Percentiles rank a stretch among this genome's conserved stretches.
Evolutionary conservation across 1,284 basidiomycete genomes (phyloP).

Genomic region (Acaromyces ingoldii): DNA sequence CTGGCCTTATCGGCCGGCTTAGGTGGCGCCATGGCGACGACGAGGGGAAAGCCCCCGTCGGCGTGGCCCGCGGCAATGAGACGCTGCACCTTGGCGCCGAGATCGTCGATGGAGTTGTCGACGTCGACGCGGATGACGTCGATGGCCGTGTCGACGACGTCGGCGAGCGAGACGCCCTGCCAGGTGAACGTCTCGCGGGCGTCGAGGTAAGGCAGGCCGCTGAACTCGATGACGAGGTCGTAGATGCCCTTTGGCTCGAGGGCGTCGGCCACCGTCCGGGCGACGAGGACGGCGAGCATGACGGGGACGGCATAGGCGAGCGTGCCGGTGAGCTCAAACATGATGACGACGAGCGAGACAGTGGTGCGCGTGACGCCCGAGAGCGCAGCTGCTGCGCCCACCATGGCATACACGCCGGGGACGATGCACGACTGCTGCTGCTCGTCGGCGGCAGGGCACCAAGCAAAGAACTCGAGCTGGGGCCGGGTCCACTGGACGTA

Average conservation of each 20-base stretch:
- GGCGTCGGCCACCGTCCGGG: conserved; percentile 77
- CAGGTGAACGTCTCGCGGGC: conserved; percentile 81
- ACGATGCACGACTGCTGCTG: conserved; percentile 95
- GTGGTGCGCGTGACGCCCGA: conserved; percentile 89
- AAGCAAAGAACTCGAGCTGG: conserved; percentile 68
- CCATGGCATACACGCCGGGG: conserved; percentile 67
- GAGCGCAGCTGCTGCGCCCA: conserved; percentile 28
- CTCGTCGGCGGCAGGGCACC: conserved; percentile 60
- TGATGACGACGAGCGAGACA: conserved; percentile 96
- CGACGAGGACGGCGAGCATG: conserved; percentile 78
- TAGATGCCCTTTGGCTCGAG: conserved; percentile 92
- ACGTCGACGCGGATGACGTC: conserved; percentile 56
- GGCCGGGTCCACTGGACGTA: conserved; percentile 69
- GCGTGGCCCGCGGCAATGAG: conserved; percentile 50
- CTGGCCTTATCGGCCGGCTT: conserved; percentile 28
- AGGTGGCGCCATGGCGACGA: conserved; percentile 47
- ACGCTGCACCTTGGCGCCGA: conserved; percentile 60
- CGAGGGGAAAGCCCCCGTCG: conserved; percentile 86
- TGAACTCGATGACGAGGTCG: conserved; percentile 77
- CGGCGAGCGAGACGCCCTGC: conserved; percentile 51
- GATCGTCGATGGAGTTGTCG: conserved; percentile 59
- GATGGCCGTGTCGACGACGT: conserved; percentile 37
- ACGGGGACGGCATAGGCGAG: conserved; percentile 91
- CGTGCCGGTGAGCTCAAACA: conserved; percentile 96
- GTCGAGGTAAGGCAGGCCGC: conserved; percentile 71